Evolutionary conservation across 768 basidiomycete species (phyloP), one percentile per base, ranked within the genome.

Genomic region (Erythrobasidium yunnanense): DNA sequence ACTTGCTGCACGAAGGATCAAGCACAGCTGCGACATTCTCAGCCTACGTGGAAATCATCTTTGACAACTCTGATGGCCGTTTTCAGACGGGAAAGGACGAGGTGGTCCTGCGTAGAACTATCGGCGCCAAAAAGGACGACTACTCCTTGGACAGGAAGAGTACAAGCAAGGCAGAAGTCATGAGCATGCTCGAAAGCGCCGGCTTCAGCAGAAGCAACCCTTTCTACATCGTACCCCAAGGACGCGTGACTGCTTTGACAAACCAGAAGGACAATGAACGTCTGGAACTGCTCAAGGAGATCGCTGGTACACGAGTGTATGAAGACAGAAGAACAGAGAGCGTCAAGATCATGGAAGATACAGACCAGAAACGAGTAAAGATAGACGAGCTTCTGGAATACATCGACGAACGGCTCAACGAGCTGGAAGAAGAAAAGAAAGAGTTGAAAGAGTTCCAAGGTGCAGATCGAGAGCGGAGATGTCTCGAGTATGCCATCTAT

Each of bases 181-280:
- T 95, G 89, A 92, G 90, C 73, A 80, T 97, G 25, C 82, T 99
- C 50, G 95, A 97, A 75, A 88, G 86, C 73, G 95, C 95, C 1
- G 93, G 95, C 0, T 99, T 99, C 79, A 90, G 88, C 78, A 88
- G 90, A 74, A 87, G 87, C n/a, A 99, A 97, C 73, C 95, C 95
- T 0, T 99, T 97, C 75, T 99, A 97, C 73, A 99, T 99, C 70
- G 93, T 97, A 0, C 95, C 95, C 1, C 95, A 99, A 79, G 95
- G 95, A 56, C 80, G 95, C 88, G 96, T 99, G 68, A 97, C 93
- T 0, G 85, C 88, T 22, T 80, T 99, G 13, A 99, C 93, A 6
- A 99, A 97, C 69, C 92, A 92, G 23, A 95, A 95, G 76, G 95
- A 99, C 73, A 84, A 85, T 54, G 93, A 99, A 75, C 83, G 95